Conservation (phyloP, 1,284 basidiomycete genomes). For the Marasmius oreades region DNA sequence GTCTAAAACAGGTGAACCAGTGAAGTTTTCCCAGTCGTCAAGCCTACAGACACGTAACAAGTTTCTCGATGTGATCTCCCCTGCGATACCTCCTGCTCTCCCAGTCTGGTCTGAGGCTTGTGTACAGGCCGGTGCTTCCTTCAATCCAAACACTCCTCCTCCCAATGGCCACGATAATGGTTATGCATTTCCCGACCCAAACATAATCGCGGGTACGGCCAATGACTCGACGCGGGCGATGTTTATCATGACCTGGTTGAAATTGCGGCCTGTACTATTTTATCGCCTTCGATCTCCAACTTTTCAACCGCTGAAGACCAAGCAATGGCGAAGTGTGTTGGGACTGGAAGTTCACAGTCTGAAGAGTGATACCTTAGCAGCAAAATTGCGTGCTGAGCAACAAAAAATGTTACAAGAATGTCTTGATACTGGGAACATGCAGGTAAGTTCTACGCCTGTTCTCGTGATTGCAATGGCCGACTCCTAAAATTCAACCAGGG, state of each 20-base stretch:
- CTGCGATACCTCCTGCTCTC: neutral
- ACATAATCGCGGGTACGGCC: neutral
- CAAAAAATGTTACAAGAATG: neutral
- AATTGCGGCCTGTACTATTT: neutral
- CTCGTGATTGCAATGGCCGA: neutral
- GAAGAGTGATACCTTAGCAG: neutral
- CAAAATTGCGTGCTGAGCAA: neutral
- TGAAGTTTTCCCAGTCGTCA: too few relatives aligned
- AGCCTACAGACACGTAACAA: too few relatives aligned
- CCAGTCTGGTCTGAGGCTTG: neutral
- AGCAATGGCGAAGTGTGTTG: neutral
- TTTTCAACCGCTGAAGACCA: neutral
- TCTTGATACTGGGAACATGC: neutral
- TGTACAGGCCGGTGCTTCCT: neutral
- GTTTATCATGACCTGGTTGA: neutral
- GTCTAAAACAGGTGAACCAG: too few relatives aligned
- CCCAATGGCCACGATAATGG: neutral
- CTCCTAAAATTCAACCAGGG: neutral
- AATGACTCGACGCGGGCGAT: neutral
- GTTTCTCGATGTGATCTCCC: neutral
- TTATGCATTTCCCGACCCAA: conserved; percentile 3
- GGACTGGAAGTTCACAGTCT: neutral
- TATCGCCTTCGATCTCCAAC: neutral
- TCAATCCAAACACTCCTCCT: neutral
- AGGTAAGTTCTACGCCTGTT: neutral